Percentiles rank a stretch among this genome's conserved stretches.
Conservation (phyloP, 139 green algal genomes). For the Trebouxia sp. region DNA sequence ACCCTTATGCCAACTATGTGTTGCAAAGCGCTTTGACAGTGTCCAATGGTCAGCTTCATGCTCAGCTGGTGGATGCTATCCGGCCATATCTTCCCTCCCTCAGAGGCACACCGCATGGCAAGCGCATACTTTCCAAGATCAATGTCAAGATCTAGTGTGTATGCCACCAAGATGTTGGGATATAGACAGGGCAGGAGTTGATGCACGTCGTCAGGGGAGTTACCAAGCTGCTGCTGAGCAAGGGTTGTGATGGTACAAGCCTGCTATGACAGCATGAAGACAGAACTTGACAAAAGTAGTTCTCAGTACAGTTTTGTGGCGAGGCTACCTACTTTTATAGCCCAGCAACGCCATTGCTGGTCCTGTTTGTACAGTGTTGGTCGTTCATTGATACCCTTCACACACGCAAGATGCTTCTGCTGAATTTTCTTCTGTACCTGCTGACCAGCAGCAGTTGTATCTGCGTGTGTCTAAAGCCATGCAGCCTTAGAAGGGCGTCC, state of each 20-base stretch:
- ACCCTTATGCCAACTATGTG: slow-evolving; percentile 96
- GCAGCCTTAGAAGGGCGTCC: neutral
- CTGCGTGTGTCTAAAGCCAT: slow-evolving; percentile 10
- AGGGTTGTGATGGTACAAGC: too few species aligned
- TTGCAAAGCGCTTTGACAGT: slow-evolving; percentile 70
- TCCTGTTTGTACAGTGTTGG: slow-evolving; percentile 25
- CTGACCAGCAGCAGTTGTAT: slow-evolving; percentile 6
- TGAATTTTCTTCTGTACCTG: slow-evolving; percentile 5
- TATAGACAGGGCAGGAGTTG: too few species aligned
- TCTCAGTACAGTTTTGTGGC: neutral
- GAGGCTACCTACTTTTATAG: neutral
- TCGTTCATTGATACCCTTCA: neutral
- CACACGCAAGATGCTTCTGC: neutral
- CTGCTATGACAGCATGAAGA: too few species aligned
- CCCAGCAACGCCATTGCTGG: neutral
- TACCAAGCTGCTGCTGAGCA: neutral
- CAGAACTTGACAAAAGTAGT: neutral
- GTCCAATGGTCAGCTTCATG: slow-evolving; percentile 66
- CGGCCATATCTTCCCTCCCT: slow-evolving; percentile 85
- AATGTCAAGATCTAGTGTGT: slow-evolving; percentile 52
- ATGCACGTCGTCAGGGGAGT: too few species aligned
- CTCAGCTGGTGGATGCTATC: slow-evolving; percentile 89
- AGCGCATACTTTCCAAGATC: slow-evolving; percentile 88
- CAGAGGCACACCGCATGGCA: slow-evolving; percentile 92
- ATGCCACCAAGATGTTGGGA: too few species aligned